phyloP scores from a whole-genome alignment of 2,329 filamentous ascomycete species.

The Verticillium albo-atrum region DNA sequence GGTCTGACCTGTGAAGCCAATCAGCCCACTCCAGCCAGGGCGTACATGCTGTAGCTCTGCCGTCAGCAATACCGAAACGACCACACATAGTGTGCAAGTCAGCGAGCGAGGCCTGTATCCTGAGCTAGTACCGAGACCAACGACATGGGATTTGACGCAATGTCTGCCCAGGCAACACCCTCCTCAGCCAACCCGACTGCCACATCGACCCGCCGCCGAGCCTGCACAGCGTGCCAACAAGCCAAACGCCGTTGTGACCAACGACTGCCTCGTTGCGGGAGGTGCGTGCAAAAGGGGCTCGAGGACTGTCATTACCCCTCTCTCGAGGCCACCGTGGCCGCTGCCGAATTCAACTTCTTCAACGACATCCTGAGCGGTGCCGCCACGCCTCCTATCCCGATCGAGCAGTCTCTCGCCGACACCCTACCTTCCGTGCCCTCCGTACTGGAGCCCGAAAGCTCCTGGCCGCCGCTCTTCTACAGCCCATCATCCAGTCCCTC shows the following conservation, averaged over 20 bases:
- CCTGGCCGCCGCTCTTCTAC: constrained; percentile 11
- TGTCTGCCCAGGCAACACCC: constrained; percentile 11
- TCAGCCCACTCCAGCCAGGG: not conserved
- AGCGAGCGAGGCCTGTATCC: not conserved
- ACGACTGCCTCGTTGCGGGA: constrained; percentile 23
- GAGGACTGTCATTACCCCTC: constrained; percentile 17
- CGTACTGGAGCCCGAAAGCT: not conserved
- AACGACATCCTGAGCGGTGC: constrained; percentile 14
- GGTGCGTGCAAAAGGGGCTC: constrained; percentile 22
- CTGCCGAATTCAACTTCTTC: constrained; percentile 20
- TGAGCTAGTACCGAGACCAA: not conserved
- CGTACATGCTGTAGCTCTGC: not conserved
- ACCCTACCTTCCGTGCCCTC: constrained; percentile 8
- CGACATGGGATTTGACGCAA: not conserved
- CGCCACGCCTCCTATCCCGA: constrained; percentile 1
- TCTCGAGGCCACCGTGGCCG: constrained; percentile 12
- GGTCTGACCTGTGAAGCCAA: not conserved
- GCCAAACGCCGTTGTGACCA: constrained; percentile 33
- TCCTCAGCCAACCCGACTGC: constrained; percentile 6
- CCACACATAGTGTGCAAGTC: not conserved
- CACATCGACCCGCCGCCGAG: constrained; percentile 19
- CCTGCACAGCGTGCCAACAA: constrained; percentile 28
- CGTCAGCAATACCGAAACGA: not conserved
- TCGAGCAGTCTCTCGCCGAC: constrained; percentile 2
- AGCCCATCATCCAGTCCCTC: constrained; percentile 4